Conservation (phyloP, 345 rosid genomes). For the Citrus cavaleriei region DNA sequence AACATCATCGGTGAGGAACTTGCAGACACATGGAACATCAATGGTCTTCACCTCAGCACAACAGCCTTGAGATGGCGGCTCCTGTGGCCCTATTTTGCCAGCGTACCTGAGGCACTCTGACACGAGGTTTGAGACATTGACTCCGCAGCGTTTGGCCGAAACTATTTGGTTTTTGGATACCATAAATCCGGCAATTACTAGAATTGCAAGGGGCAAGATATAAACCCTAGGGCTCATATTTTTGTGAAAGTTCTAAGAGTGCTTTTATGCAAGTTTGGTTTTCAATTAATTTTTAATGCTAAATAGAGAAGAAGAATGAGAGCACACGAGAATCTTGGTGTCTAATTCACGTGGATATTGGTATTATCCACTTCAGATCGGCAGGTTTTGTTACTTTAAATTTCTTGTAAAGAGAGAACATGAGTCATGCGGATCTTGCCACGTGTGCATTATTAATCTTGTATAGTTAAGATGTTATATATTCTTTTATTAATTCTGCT, state of each 20-base stretch:
- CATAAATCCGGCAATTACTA: background rate
- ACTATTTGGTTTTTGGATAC: background rate
- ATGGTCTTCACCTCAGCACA: background rate
- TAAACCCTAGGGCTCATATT: background rate
- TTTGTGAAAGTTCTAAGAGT: background rate
- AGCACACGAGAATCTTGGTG: background rate
- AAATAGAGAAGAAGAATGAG: background rate
- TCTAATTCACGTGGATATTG: background rate
- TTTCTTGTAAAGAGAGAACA: background rate
- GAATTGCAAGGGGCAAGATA: background rate
- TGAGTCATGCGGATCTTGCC: too few relatives aligned
- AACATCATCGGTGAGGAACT: background rate
- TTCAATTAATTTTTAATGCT: background rate
- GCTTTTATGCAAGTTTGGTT: too few relatives aligned
- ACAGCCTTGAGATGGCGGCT: background rate
- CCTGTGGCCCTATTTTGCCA: background rate
- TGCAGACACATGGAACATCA: background rate
- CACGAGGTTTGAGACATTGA: background rate
- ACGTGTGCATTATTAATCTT: too few relatives aligned
- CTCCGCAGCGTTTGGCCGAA: background rate
- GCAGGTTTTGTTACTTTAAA: background rate
- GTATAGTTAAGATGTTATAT: too few relatives aligned
- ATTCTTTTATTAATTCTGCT: too few relatives aligned
- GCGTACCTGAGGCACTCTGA: background rate
- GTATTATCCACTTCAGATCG: background rate